These are phyloP conservation scores for Apiospora marii DNA, from an alignment of 2,329 filamentous ascomycete genomes.

Conservation along the genomic window DNA sequence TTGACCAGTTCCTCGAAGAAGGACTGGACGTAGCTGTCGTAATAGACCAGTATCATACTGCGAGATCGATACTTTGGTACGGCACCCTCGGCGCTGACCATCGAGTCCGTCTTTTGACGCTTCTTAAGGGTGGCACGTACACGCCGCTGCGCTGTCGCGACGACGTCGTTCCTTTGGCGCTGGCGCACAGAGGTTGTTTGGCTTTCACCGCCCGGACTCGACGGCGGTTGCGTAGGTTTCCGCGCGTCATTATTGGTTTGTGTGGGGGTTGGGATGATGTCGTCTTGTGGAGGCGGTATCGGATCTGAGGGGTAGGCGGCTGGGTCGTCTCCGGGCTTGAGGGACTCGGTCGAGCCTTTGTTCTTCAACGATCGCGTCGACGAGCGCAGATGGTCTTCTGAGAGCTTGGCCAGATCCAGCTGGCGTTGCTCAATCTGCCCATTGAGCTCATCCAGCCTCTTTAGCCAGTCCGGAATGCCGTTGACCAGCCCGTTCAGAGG, in stretches of 20 bases:
- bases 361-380: conserved; percentile 54
- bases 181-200: conserved; percentile 46
- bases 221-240: conserved; percentile 33
- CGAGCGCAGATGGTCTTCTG: conserved; percentile 41
- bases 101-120: conserved; percentile 59
- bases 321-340: conserved; percentile 54
- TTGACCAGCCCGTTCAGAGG: conserved; percentile 61
- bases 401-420: conserved; percentile 62
- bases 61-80: conserved; percentile 70
- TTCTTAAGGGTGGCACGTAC: conserved; percentile 58
- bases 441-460: conserved; percentile 66
- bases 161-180: conserved; percentile 54
- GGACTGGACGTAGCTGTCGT: conserved; percentile 86
- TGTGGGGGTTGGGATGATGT: conserved; percentile 29
- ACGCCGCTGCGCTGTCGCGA: conserved; percentile 53
- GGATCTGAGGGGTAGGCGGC: conserved; percentile 31
- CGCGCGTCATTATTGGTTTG: conserved; percentile 27
- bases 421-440: conserved; percentile 69
- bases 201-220: conserved; percentile 45
- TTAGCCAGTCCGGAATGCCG: conserved; percentile 68
- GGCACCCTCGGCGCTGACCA: conserved; percentile 57
- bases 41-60: conserved; percentile 87
- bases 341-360: conserved; percentile 61
- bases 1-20: conserved; percentile 85
- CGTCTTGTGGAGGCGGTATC: conserved; percentile 25